Evolutionary conservation across 1,139 yeast genomes (phyloP).

Genomic region (Trichomonascaceae sp.): DNA sequence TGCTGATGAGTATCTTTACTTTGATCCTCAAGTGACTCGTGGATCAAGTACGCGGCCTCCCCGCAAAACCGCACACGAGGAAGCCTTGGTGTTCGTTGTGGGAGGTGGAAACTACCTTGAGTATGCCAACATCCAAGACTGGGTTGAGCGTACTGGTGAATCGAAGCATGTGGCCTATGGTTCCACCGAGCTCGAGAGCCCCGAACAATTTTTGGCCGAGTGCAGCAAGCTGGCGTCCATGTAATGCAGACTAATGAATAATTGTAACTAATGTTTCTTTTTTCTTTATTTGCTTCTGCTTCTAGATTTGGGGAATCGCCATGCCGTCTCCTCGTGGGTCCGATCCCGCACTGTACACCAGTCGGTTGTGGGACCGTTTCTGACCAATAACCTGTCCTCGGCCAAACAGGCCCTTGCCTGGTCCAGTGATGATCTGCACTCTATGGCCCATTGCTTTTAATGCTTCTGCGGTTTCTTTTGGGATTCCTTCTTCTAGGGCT

Average conservation of each 20-base stretch:
- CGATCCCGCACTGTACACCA: slow-evolving; percentile 54
- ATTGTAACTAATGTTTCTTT: not conserved
- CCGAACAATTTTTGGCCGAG: slow-evolving; percentile 62
- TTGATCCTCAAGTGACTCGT: slow-evolving; percentile 74
- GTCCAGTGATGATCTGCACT: slow-evolving; percentile 35
- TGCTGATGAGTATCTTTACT: slow-evolving; percentile 81
- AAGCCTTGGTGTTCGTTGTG: slow-evolving; percentile 77
- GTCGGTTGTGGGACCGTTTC: slow-evolving; percentile 27
- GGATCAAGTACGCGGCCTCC: slow-evolving; percentile 89
- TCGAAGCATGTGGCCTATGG: slow-evolving; percentile 60
- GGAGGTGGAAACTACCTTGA: slow-evolving; percentile 96
- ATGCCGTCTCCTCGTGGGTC: slow-evolving; percentile 78
- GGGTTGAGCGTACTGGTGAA: slow-evolving; percentile 41
- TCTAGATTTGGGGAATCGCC: slow-evolving; percentile 39
- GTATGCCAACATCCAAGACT: slow-evolving; percentile 86
- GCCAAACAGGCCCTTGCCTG: slow-evolving; percentile 39
- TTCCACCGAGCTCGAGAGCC: slow-evolving; percentile 68
- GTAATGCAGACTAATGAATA: slow-evolving; percentile 21
- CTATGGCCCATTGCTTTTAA: slow-evolving; percentile 47
- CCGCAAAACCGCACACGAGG: slow-evolving; percentile 66
- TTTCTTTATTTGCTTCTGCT: not conserved
- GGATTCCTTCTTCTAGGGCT: slow-evolving; percentile 54
- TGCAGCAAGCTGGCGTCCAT: slow-evolving; percentile 52
- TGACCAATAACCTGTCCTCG: slow-evolving; percentile 60
- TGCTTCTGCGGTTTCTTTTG: slow-evolving; percentile 29